Evolutionary conservation across 2,329 filamentous ascomycete species (phyloP), one percentile per base, ranked within the genome.

Genomic region (Hymenoscyphus repandus): DNA sequence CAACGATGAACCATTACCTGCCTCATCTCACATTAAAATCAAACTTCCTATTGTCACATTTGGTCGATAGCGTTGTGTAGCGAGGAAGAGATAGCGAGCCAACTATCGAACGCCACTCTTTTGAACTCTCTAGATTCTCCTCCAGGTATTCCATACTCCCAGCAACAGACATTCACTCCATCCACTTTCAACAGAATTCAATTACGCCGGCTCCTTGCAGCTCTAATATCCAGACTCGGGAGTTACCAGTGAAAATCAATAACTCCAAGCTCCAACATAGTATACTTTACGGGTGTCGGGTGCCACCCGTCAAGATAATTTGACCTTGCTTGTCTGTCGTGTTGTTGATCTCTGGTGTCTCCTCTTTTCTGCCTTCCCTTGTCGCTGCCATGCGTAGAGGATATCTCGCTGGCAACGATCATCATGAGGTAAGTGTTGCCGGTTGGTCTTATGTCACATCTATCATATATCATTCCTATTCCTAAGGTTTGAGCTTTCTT

Each of bases 351-450:
- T 45, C 36, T 20, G 30, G 40, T 36, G 20, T 13, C 32, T 5
- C 40, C 33, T 13, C 32, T 17, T 50, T 41, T 31, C 31, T 46
- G 30, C 22, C 36, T 40, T 30, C 12, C 38, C 45, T 15, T 41
- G 13, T 45, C 46, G 32, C 39, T 50, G 50, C 52, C 51, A 54
- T 56, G 51, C 41, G 30, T 20, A 15, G 46, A 38, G 22, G 34
- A 45, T 44, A 33, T 10, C 15, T 17, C n/a, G 15, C 12, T 13
- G 10, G 20, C 13, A 13, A 22, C 12, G 17, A n/a, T 17, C 2
- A 17, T 22, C 34, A 39, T 37, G 44, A 36, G 45, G 41, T 43
- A 40, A 34, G 30, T 13, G 30, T 32, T 15, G 30, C 30, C 15
- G 18, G 20, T n/a, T 45, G 32, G 41, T 39, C 46, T 40, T 42